phyloP scores from a whole-genome alignment of 2,329 filamentous ascomycete genomes.

The Fusarium brevicatenulatum region DNA sequence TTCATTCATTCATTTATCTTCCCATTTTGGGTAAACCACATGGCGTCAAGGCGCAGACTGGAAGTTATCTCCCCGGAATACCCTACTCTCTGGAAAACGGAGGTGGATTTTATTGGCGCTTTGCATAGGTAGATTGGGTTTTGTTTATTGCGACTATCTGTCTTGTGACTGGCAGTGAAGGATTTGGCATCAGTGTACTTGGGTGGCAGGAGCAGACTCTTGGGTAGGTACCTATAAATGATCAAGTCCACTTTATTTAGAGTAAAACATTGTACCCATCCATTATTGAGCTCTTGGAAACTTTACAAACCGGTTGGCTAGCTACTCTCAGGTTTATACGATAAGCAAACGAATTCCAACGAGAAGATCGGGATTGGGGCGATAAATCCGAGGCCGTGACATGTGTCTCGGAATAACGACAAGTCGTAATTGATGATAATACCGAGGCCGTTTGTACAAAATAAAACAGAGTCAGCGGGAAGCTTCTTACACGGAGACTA shows the following conservation, averaged over 20 bases:
- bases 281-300: background rate
- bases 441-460: background rate
- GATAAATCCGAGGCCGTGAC: conserved; percentile 2
- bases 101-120: background rate
- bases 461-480: background rate
- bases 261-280: background rate
- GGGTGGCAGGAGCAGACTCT: background rate
- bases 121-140: conserved; percentile 9
- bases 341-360: background rate
- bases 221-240: background rate
- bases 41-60: conserved; percentile 20
- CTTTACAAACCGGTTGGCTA: background rate
- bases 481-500: background rate
- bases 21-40: background rate
- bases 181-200: background rate
- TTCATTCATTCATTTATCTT: background rate
- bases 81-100: background rate
- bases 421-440: background rate
- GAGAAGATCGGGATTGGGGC: conserved; percentile 12
- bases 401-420: background rate
- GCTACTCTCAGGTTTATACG: background rate
- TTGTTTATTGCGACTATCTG: background rate
- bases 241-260: background rate
- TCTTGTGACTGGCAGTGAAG: background rate
- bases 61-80: background rate